Conservation (phyloP, 2,329 filamentous ascomycete genomes). For the Endothia cerciana region DNA sequence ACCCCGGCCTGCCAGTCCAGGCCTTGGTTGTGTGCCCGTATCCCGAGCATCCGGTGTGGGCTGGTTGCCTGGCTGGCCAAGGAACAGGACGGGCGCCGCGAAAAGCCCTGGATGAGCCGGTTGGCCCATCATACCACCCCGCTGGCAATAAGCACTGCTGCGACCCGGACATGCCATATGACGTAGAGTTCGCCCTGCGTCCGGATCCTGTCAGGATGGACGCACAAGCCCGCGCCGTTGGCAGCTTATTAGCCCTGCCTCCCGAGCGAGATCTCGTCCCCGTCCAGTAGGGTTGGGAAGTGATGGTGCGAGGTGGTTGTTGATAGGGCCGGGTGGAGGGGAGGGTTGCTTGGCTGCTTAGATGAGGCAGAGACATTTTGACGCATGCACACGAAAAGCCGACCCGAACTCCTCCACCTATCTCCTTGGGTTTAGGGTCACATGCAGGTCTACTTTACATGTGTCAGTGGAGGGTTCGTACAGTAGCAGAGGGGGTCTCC, state of each 20-base stretch:
- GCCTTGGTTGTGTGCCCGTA: not conserved
- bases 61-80: not conserved
- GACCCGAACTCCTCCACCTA: conserved; percentile 1
- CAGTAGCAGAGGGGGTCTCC: not conserved
- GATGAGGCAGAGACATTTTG: conserved; percentile 1
- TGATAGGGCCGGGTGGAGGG: no score
- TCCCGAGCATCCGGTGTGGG: not conserved
- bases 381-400: not conserved
- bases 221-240: not conserved
- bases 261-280: not conserved
- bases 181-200: not conserved
- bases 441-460: conserved; percentile 1
- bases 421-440: conserved; percentile 4
- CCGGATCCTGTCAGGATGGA: not conserved
- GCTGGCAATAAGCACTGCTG: not conserved
- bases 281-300: not conserved
- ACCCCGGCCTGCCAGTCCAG: conserved; percentile 4
- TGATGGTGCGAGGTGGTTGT: not conserved
- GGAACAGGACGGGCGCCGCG: not conserved
- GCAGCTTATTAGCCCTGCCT: not conserved
- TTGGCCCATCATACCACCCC: not conserved
- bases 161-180: conserved; percentile 1
- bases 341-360: no score
- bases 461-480: not conserved
- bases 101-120: no score